Evolutionary conservation across 2,329 filamentous ascomycete genomes (phyloP), one percentile per base, ranked within the genome.

Genomic region (Aspergillus caelatus): DNA sequence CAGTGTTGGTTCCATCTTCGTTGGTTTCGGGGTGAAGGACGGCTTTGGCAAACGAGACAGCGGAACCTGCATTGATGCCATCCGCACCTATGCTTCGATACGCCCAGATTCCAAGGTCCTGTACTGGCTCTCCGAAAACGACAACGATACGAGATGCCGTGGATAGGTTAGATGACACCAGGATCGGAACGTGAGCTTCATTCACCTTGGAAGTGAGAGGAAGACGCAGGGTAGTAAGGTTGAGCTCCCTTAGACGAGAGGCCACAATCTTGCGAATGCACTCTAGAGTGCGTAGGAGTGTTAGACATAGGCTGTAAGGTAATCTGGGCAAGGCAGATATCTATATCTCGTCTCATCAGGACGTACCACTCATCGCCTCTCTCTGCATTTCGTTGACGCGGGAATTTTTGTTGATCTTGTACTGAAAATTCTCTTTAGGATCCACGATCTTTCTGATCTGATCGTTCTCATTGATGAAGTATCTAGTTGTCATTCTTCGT

Each of bases 361-460:
- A 75, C 82, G 68, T 75, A 92, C 92, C 79, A 71, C 96, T 90
- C 78, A 96, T 88, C 45, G 88, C 83, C 67, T 91, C 91, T 21
- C 89, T 85, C 71, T 93, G 92, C 23, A 90, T 83, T 46, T 90
- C 85, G 75, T 97, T 97, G 78, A 90, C 85, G 43, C 93, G 88
- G n/a, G 86, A 82, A 76, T 93, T 93, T 69, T 87, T 88, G 74
- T 86, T 90, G 59, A 91, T 77, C 74, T 88, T 89, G 82, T 85
- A 97, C 69, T 91, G 86, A 81, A 92, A 96, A 73, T 89, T 89
- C 67, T 85, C 82, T 32, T 89, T 84, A 0, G 90, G 88, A 41
- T 92, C 81, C 26, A 85, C 81, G 60, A 91, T 89, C 65, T 84
- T 88, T 55, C 91, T 88, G 65, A 97, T 86, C 71, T 94, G 88